Base-by-base conservation (phyloP, 75 land plant species). In the Isoetes taiwanensis region DNA sequence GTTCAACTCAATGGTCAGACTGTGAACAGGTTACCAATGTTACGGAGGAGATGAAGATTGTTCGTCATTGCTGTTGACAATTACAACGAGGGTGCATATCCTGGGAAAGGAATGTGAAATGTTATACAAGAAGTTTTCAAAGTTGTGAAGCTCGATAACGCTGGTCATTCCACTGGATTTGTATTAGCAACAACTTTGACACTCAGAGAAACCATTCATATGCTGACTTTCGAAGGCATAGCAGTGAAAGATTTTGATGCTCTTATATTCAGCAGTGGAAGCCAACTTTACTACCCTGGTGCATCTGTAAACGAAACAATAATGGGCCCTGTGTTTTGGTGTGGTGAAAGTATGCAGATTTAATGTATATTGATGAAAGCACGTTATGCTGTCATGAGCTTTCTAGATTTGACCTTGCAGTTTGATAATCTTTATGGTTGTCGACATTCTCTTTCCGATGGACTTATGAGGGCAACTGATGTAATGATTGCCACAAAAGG, bases 401-500 rank as follows among this genome's bases (percentile, higher is more conserved):
- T n/a, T 66, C 56, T 61, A 26, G 78, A 84, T 65, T 89, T 84
- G 41, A 77, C 63, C 55, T 68, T 80, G 21, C 96, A 89, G 8
- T 81, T 84, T 60, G 86, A 84, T 37, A 84, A 84, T 53, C 76
- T 83, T 0, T 89, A 90, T 85, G 85, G 90, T 57, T 76, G 76
- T 29, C 68, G 77, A 30, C 72, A 84, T 76, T 79, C 70, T 29
- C 38, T 66, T 25, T 54, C 71, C 28, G 33, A 64, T 5, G 62
- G 46, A 11, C 76, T 63, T 17, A 69, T 59, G 43, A 67, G 61
- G 34, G 67, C 41, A 2, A 76, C 58, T 17, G 64, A 25, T 19
- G 72, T 54, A 34, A 76, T 70, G 14, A 59, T 63, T 33, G 43
- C 72, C 57, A 71, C 81, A 3, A 80, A 80, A 68, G 77, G n/a